Conservation (phyloP, 169 alveolate species). For the Perkinsus olseni region DNA sequence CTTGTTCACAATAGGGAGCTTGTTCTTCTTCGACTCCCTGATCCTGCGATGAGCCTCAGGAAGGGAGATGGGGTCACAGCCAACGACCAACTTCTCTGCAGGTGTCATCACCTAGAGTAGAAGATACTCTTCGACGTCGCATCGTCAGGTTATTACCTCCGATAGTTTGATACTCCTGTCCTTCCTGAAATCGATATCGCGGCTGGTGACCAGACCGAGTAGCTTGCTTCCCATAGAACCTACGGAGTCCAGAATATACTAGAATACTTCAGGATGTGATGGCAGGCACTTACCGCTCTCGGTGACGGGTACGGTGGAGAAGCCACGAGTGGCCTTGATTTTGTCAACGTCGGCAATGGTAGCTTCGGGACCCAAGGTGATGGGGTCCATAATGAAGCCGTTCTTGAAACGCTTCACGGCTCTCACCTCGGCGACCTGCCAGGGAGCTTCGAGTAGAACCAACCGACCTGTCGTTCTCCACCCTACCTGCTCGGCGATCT, state of each 20-base stretch:
- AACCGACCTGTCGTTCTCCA: not conserved
- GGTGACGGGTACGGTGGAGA: slow-evolving; percentile 72
- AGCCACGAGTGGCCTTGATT: slow-evolving; percentile 17
- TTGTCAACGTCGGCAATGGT: not conserved
- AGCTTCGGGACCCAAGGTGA: slow-evolving; percentile 46
- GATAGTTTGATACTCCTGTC: slow-evolving; percentile 53
- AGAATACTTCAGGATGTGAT: too few relatives aligned
- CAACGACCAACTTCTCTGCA: slow-evolving; percentile 49
- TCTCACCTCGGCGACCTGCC: slow-evolving; percentile 49
- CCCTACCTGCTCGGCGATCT: slow-evolving; percentile 56
- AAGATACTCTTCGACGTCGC: not conserved
- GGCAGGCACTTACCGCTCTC: slow-evolving; percentile 51
- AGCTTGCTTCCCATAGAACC: slow-evolving; percentile 50
- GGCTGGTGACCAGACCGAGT: slow-evolving; percentile 68
- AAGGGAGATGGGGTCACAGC: slow-evolving; percentile 48
- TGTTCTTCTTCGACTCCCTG: slow-evolving; percentile 47
- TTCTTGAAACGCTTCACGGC: slow-evolving; percentile 77
- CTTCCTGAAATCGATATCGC: slow-evolving; percentile 68
- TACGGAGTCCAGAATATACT: too few relatives aligned
- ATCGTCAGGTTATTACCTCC: slow-evolving; percentile 49
- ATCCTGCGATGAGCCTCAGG: slow-evolving; percentile 55
- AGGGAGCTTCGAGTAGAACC: not conserved
- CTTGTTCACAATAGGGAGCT: slow-evolving; percentile 59
- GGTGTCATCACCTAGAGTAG: not conserved
- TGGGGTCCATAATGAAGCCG: slow-evolving; percentile 68